Base-by-base conservation (phyloP, 768 basidiomycete genomes). In the Polyporus arcularius region DNA sequence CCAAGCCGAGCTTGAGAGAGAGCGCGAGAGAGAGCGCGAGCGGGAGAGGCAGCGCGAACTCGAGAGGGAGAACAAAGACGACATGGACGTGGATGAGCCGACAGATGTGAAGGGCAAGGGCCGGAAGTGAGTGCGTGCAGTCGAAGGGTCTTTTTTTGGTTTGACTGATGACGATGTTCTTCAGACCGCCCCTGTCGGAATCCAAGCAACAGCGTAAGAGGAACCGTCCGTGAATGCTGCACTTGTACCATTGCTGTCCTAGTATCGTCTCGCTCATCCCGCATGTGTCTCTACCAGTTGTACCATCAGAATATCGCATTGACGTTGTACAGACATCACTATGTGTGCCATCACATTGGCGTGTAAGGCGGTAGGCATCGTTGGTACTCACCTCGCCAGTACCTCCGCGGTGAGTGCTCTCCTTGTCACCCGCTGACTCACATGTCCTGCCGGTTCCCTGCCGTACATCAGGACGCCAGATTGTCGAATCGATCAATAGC, bases 41-140 rank as follows among this genome's bases (percentile, higher is more conserved):
- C 16, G 46, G 49, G 61, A 61, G 32, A 50, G 42, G 49, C 53
- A 63, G 55, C 48, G 50, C 16, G 68, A 67, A 56, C 41, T 40
- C n/a, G 62, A 41, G 42, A 62, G 60, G 31, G 57, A 64, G 60
- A 60, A 67, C 39, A 60, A 66, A 57, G 82, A 74, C 67, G 78
- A 68, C 40, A 90, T 90, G 88, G 88, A 89, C 66, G 78, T 89
- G 1, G 88, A 89, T 61, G 88, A 89, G 54, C 76, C 80, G 1
- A 66, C 75, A 48, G 76, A 77, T n/a, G 75, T 67, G 4, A 82
- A 67, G 66, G 78, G 80, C 7, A 88, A 87, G 72, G 86, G 82
- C 67, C 76, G 86, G 65, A 87, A 84, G 87, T 88, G 65, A 35
- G 85, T 80, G 46, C 40, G 41, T 32, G 21, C 28, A 48, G 35